Percentiles rank a stretch among this genome's conserved stretches.
Evolutionary conservation across 139 green algal species (phyloP).

Genomic region (Chlorella sp.): DNA sequence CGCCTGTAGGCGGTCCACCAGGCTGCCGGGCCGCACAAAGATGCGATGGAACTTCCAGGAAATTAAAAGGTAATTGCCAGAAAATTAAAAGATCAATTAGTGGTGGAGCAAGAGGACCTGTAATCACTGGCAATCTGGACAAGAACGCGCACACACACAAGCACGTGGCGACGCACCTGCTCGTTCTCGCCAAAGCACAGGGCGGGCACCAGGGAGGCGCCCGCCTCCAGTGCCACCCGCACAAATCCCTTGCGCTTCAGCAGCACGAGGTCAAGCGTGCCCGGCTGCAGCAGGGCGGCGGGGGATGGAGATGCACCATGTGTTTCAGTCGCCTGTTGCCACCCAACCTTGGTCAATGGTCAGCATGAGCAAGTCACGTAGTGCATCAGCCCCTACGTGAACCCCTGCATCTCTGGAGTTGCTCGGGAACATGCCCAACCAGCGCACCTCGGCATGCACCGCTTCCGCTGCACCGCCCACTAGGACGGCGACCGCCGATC

Average conservation of each 20-base stretch:
- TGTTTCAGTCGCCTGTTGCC: no score
- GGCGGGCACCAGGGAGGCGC: background rate
- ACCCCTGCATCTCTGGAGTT: no score
- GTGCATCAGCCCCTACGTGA: no score
- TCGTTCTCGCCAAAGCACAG: background rate
- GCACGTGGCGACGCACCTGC: no score
- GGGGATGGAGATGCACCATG: background rate
- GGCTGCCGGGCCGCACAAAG: background rate
- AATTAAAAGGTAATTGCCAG: no score
- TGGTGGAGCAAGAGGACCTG: no score
- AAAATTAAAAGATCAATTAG: no score
- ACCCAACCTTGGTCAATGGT: no score
- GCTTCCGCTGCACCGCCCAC: background rate
- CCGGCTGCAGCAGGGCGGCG: background rate
- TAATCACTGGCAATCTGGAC: no score
- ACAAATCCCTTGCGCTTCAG: slow-evolving; percentile 2
- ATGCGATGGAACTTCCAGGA: background rate
- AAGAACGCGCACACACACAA: no score
- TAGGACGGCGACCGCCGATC: background rate
- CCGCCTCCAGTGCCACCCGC: background rate
- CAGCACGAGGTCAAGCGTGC: background rate
- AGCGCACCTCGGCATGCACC: background rate
- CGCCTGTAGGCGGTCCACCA: background rate
- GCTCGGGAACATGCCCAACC: no score
- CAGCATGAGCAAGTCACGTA: no score